Base-by-base conservation (phyloP, 768 basidiomycete species). In the Omphalotus guepiniiformis region DNA sequence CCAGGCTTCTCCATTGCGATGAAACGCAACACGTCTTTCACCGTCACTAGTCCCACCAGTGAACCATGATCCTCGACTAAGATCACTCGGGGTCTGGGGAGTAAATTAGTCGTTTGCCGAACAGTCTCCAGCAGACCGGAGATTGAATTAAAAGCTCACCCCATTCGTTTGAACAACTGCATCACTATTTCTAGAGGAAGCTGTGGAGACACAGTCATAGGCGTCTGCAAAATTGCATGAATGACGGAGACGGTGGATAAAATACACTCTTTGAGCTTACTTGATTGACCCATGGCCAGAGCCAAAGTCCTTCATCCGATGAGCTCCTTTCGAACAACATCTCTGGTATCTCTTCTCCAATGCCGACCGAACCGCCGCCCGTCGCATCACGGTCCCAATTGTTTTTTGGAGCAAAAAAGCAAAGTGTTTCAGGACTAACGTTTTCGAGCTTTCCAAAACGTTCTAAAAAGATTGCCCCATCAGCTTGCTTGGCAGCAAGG, bases 81-180 rank as follows among this genome's bases (percentile, higher is more conserved):
- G 47, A 99, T 95, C n/a, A 95, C 89, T 22, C 94, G 87, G 0
- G 96, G 96, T 6, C 95, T 98, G 53, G 3, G 48, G 42, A 48
- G 34, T n/a, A n/a, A n/a, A n/a, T 28, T 30, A 37, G 22, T 29
- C 19, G 19, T 15, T 19, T 22, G 21, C 26, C 13, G 15, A 16
- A 44, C 22, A 25, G 34, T 18, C 26, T 28, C 41, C 41, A 42
- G 13, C 15, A 27, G 19, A 16, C 19, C 19, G 7, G 34, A 32
- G 23, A 22, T 28, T 26, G 22, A 23, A 39, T 42, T 15, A 13
- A 1, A 32, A 12, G 74, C 91, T 56, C 59, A 96, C 96, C 96
- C 96, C 87, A 99, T 90, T 38, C 92, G 79, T 62, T 95, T 91
- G 75, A 98, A 99, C 22, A 99, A 69, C 60, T 99, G 93, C 88